These are phyloP conservation scores for Rhodotorula sp. DNA, from an alignment of 1,284 basidiomycete genomes.

Conservation along the genomic window DNA sequence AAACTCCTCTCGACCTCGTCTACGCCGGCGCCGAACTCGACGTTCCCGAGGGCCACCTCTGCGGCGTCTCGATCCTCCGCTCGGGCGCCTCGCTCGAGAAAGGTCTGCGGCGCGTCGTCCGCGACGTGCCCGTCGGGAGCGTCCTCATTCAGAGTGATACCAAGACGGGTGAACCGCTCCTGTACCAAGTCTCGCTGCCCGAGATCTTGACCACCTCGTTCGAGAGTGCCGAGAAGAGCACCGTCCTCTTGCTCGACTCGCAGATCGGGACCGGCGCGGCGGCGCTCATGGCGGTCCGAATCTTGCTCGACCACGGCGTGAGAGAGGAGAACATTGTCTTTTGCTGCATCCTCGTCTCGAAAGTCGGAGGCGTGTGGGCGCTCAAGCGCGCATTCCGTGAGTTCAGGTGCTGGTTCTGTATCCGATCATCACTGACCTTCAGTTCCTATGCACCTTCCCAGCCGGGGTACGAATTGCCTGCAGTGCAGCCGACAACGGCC, in stretches of 20 bases:
- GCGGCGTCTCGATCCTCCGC: constrained; percentile 78
- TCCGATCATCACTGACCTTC: background rate
- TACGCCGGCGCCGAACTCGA: constrained; percentile 65
- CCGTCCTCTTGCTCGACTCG: constrained; percentile 88
- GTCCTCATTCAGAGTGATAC: constrained; percentile 83
- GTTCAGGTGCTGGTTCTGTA: background rate
- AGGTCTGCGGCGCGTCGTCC: constrained; percentile 83
- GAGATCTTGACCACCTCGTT: constrained; percentile 61
- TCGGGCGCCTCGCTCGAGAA: constrained; percentile 88
- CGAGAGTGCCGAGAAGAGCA: constrained; percentile 64
- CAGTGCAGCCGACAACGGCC: constrained; percentile 70
- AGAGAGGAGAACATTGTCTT: constrained; percentile 58
- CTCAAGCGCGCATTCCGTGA: constrained; percentile 71
- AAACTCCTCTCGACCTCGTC: constrained; percentile 64
- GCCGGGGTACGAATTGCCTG: constrained; percentile 66
- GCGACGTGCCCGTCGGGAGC: constrained; percentile 81
- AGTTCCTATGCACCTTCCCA: background rate
- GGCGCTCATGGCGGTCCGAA: constrained; percentile 94
- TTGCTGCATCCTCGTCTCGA: constrained; percentile 79
- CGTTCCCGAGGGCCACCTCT: constrained; percentile 60
- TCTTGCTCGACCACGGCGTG: constrained; percentile 93
- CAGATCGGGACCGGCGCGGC: constrained; percentile 95
- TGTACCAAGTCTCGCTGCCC: constrained; percentile 80
- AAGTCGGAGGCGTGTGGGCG: constrained; percentile 72
- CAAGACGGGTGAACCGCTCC: constrained; percentile 78